phyloP scores from a whole-genome alignment of 768 basidiomycete genomes.

The Tulasnella sp. region DNA sequence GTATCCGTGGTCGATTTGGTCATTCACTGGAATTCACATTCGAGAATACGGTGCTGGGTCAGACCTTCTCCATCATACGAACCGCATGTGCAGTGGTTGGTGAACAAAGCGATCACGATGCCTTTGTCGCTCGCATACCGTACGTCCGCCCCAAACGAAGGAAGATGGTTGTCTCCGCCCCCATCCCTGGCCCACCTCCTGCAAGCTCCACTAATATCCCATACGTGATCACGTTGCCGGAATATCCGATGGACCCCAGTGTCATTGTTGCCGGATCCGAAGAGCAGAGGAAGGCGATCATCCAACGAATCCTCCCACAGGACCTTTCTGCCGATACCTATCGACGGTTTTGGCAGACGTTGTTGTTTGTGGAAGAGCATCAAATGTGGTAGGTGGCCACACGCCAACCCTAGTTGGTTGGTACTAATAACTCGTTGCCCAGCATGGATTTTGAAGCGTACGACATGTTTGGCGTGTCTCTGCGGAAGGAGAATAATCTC shows the following conservation, averaged over 20 bases:
- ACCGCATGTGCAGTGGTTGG: conserved; percentile 33
- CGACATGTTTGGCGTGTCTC: conserved; percentile 22
- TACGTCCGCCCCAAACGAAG: conserved; percentile 25
- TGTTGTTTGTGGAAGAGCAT: conserved; percentile 39
- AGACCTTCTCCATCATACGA: conserved; percentile 39
- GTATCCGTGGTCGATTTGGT: conserved; percentile 31
- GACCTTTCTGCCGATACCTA: conserved; percentile 27
- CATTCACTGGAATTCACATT: conserved; percentile 41
- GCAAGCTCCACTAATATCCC: conserved; percentile 34
- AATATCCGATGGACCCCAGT: conserved; percentile 30
- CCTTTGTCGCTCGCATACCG: conserved; percentile 34
- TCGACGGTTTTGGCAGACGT: conserved; percentile 32
- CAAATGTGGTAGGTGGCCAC: background rate
- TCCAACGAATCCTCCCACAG: background rate
- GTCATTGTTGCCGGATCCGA: conserved; percentile 23
- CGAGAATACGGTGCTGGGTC: conserved; percentile 25
- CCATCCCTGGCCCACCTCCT: conserved; percentile 32
- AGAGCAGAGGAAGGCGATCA: conserved; percentile 16
- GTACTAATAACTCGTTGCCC: background rate
- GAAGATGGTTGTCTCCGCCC: conserved; percentile 27
- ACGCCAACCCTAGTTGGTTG: background rate
- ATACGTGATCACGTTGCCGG: conserved; percentile 28
- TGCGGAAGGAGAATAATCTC: conserved; percentile 22
- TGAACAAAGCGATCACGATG: conserved; percentile 33
- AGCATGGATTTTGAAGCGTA: conserved; percentile 27